These are phyloP conservation scores for Eremothecium sinecaudum DNA, from an alignment of 1,139 yeast species.

Conservation along the genomic window DNA sequence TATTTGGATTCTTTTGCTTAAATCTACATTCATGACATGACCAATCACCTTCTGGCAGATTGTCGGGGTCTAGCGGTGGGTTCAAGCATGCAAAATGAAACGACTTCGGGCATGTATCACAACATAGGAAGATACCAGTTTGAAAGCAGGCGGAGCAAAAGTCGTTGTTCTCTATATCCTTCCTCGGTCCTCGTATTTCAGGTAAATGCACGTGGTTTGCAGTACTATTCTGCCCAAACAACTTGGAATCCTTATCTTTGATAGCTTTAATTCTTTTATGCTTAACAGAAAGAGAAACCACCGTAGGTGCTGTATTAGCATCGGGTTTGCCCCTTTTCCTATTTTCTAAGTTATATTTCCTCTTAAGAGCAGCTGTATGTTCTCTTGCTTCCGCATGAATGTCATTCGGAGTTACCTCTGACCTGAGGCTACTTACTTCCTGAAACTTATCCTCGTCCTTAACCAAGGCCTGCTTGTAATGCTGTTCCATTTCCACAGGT, in stretches of 20 bases:
- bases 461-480: constrained; percentile 2
- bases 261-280: constrained; percentile 18
- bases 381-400: not conserved
- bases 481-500: constrained; percentile 1
- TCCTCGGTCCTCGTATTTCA: constrained; percentile 13
- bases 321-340: constrained; percentile 5
- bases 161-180: constrained; percentile 58
- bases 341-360: constrained; percentile 11
- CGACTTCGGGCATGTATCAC: constrained; percentile 87
- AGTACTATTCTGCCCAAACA: constrained; percentile 24
- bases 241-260: constrained; percentile 18
- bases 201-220: constrained; percentile 13
- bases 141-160: constrained; percentile 84
- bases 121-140: constrained; percentile 80
- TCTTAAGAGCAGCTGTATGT: not conserved
- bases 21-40: constrained; percentile 65
- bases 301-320: not conserved
- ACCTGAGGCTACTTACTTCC: constrained; percentile 3
- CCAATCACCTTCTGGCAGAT: constrained; percentile 86
- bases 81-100: constrained; percentile 87
- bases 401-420: constrained; percentile 1
- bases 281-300: constrained; percentile 2
- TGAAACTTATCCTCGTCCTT: not conserved
- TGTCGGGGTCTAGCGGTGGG: constrained; percentile 72
- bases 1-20: constrained; percentile 27